Evolutionary conservation across 106 monocot genomes (phyloP).

Genomic region (Narthecium ossifragum): DNA sequence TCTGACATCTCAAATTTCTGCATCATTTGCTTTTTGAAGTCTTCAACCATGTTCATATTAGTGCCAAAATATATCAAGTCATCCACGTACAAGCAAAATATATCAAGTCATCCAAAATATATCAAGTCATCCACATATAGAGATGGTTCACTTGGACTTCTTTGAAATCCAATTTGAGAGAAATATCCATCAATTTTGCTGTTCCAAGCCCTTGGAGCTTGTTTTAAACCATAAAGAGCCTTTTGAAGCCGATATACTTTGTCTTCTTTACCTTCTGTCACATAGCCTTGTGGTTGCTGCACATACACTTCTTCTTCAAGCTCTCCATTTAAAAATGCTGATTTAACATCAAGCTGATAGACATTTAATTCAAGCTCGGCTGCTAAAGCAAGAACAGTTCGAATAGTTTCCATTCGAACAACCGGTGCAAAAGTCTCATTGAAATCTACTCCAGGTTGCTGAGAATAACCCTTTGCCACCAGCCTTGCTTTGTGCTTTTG

Average conservation of each 20-base stretch:
- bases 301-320: neutral
- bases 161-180: neutral
- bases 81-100: neutral
- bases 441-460: neutral
- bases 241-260: neutral
- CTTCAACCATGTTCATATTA: neutral
- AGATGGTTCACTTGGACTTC: neutral
- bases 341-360: neutral
- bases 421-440: neutral
- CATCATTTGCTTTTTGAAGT: neutral
- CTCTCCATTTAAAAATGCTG: neutral
- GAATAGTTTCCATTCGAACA: neutral
- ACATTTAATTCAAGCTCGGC: neutral
- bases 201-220: neutral
- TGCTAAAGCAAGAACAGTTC: neutral
- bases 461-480: neutral
- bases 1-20: neutral
- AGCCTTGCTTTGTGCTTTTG: neutral
- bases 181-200: neutral
- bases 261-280: neutral
- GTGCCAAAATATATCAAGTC: neutral
- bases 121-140: no score
- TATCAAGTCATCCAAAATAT: neutral
- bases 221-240: neutral
- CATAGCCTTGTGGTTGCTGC: neutral